Base-by-base conservation (phyloP, 331 rosid genomes). In the Telfairia occidentalis region DNA sequence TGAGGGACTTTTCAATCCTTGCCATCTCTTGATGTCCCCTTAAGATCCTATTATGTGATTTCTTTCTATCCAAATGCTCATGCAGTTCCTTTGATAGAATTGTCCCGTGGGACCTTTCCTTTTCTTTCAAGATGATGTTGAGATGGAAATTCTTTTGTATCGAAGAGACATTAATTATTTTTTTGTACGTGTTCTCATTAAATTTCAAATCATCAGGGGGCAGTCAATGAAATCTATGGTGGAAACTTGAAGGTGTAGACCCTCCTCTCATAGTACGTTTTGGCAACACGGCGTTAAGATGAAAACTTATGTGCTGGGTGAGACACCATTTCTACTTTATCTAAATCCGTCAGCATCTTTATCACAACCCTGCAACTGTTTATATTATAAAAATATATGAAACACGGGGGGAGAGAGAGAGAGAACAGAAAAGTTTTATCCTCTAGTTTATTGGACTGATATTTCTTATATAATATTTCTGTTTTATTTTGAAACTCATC, bases 221-320 rank as follows among this genome's bases (percentile, higher is more conserved):
- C 92, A 63, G 87, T 91, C 59, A 88, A 85, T 75, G 96, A 90
- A 81, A 73, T 71, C 66, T 93, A 93, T 81, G 98, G 97, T 34
- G 98, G 98, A 73, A 89, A 78, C 74, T 87, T 93, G 86, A 80
- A 79, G 86, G 76, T 52, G 30, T 80, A 82, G 69, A 73, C 66
- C 82, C 66, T 64, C 54, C 45, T 75, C 53, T 64, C 37, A 34
- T 59, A 78, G 46, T 63, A 50, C 35, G 12, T 58, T 72, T 64
- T 65, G 72, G 24, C 50, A 42, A 35, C 29, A 63, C 18, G 46
- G 71, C 42, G 11, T 35, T 65, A 28, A 21, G 72, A 65, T 65
- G 72, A 50, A 65, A 38, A 65, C 10, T 24, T 21, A 65, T 65
- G 72, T 65, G 46, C 10, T n/a, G 45, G 29, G 50, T 65, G 43